phyloP scores from a whole-genome alignment of 495 filamentous ascomycete genomes.

The Neurospora sp. region DNA sequence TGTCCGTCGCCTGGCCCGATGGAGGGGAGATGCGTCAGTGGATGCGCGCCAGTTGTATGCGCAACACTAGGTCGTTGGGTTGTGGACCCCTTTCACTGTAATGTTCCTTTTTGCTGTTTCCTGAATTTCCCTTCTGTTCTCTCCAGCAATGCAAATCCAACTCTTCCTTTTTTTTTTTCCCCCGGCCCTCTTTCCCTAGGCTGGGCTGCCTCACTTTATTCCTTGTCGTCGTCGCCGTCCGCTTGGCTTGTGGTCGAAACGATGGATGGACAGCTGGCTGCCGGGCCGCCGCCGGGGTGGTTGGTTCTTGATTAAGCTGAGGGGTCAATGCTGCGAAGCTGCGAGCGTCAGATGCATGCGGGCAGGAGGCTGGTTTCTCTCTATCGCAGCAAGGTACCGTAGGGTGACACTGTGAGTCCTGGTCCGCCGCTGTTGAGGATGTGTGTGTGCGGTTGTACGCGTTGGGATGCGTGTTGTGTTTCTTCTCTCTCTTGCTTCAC shows the following conservation, averaged over 20 bases:
- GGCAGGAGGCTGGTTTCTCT: background rate
- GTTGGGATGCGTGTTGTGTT: background rate
- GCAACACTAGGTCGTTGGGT: background rate
- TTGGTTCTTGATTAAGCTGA: background rate
- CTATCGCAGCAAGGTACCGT: background rate
- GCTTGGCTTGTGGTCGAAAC: background rate
- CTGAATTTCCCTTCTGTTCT: background rate
- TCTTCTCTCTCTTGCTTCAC: background rate
- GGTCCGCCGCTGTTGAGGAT: background rate
- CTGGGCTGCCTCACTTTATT: background rate
- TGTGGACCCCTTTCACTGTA: background rate
- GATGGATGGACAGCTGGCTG: background rate
- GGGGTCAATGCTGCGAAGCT: background rate
- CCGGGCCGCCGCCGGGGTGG: background rate
- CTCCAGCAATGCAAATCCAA: background rate
- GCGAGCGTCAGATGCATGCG: background rate
- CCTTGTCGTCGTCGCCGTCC: background rate
- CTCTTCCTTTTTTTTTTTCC: background rate
- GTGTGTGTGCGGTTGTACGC: background rate
- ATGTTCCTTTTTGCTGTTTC: background rate
- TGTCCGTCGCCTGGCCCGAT: background rate
- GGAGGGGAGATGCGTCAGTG: background rate
- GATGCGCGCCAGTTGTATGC: background rate
- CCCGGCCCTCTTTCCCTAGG: background rate
- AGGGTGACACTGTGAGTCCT: background rate